Evolutionary conservation across 2,329 filamentous ascomycete genomes (phyloP), one percentile per base, ranked within the genome.

Genomic region (Keithomyces neogunnii): DNA sequence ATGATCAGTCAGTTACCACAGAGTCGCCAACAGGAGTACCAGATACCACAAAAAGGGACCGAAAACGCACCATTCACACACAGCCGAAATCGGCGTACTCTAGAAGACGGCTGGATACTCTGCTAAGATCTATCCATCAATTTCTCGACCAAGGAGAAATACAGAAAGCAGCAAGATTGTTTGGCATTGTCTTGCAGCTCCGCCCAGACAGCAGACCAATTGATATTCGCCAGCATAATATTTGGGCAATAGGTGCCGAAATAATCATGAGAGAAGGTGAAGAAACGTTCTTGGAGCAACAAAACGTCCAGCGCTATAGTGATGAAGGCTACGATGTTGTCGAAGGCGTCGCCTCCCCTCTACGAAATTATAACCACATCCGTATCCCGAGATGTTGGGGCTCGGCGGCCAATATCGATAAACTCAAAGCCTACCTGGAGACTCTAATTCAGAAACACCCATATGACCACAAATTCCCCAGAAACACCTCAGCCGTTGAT

Each of bases 231-330:
- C 73, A 73, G 26, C 77, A 84, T 60, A 78, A 81, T 36, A 77
- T 86, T 57, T 96, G 91, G 92, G 85, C 85, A 11, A 77, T 96
- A 44, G 90, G 89, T 1, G 89, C 88, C 2, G 91, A 96, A 68
- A 80, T 96, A 26, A 69, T 96, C 51, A 82, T 95, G 69, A 80
- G 86, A 13, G 70, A 75, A 31, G 75, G 74, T 5, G 71, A 76
- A 53, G 62, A 69, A 28, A 39, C 33, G 4, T 38, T 7, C 28
- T n/a, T 35, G 26, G 57, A n/a, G 29, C 39, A 30, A 19, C 44
- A 46, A 33, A 47, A 44, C 5, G 5, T 47, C 11, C 36, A 50
- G 29, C 33, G 19, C 13, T 9, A 19, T 26, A 8, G 5, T 11
- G 31, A 19, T 7, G 28, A 26, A 50, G 35, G 11, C 36, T 8